A percentile compares a stretch with the other conserved stretches of the same genome.
Conservation (phyloP, 2,329 filamentous ascomycete species). For the Lachnellula willkommii region DNA sequence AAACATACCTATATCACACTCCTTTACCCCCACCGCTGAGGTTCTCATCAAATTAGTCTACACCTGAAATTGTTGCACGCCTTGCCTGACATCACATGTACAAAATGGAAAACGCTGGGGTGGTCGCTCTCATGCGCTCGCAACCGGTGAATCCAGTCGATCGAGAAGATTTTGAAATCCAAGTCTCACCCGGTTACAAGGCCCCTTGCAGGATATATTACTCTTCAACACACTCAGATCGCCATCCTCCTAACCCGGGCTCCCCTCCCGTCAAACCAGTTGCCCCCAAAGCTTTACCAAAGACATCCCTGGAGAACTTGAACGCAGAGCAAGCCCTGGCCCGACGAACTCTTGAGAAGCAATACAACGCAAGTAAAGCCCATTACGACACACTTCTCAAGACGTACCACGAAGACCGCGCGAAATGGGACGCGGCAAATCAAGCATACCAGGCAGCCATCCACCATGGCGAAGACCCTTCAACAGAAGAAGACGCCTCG, state of each 20-base stretch:
- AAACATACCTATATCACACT: background rate
- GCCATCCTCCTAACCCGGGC: constrained; percentile 1
- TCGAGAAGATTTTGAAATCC: constrained; percentile 2
- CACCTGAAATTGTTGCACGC: background rate
- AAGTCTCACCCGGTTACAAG: constrained; percentile 1
- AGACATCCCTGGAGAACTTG: background rate
- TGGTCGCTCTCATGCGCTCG: background rate
- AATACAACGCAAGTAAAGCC: background rate
- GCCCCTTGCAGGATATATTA: constrained; percentile 5
- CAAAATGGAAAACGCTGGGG: background rate
- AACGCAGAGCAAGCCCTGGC: background rate
- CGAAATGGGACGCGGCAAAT: background rate
- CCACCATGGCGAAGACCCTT: background rate
- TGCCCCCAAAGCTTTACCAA: background rate
- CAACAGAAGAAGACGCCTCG: background rate
- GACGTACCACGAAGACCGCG: background rate
- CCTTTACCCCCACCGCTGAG: background rate
- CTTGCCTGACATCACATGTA: background rate
- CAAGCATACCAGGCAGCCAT: background rate
- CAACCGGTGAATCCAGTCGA: constrained; percentile 2
- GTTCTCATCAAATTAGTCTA: background rate
- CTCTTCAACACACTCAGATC: background rate
- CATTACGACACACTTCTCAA: background rate
- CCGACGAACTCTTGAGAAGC: background rate
- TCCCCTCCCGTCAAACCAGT: background rate